These are phyloP conservation scores for Pholiota adiposa DNA, from an alignment of 1,284 basidiomycete genomes.

Conservation along the genomic window DNA sequence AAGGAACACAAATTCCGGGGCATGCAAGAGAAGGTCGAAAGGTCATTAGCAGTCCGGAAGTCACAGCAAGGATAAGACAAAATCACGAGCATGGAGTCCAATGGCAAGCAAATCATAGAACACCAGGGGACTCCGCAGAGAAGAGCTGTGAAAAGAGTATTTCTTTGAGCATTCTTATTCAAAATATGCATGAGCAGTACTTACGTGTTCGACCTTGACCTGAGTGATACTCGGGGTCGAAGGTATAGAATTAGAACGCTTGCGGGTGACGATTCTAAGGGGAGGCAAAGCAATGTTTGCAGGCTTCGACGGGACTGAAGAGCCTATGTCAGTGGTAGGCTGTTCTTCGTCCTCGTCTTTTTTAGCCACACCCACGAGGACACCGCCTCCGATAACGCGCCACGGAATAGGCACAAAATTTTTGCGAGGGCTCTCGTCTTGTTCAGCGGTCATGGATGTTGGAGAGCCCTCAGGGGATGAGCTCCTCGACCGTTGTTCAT, in stretches of 20 bases:
- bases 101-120: conserved; percentile 29
- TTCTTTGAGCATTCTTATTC: neutral
- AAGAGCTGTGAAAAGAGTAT: conserved; percentile 36
- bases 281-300: conserved; percentile 7
- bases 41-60: conserved; percentile 22
- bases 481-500: conserved; percentile 17
- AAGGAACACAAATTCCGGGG: conserved; percentile 14
- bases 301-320: neutral
- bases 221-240: conserved; percentile 40
- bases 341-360: conserved; percentile 17
- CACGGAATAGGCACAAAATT: conserved; percentile 54
- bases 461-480: conserved; percentile 33
- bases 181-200: conserved; percentile 15
- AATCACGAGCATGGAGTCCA: too few species aligned
- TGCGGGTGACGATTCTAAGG: conserved; percentile 26
- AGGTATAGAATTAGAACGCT: conserved; percentile 45
- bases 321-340: neutral
- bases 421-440: conserved; percentile 39
- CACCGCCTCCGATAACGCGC: conserved; percentile 58
- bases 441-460: conserved; percentile 22
- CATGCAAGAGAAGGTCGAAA: conserved; percentile 28
- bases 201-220: conserved; percentile 37
- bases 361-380: conserved; percentile 39
- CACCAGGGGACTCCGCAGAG: conserved; percentile 46
- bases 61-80: conserved; percentile 10